Percentiles rank a stretch among this genome's conserved stretches.
phyloP scores from a whole-genome alignment of 495 filamentous ascomycete genomes.

The Terfezia claveryi region DNA sequence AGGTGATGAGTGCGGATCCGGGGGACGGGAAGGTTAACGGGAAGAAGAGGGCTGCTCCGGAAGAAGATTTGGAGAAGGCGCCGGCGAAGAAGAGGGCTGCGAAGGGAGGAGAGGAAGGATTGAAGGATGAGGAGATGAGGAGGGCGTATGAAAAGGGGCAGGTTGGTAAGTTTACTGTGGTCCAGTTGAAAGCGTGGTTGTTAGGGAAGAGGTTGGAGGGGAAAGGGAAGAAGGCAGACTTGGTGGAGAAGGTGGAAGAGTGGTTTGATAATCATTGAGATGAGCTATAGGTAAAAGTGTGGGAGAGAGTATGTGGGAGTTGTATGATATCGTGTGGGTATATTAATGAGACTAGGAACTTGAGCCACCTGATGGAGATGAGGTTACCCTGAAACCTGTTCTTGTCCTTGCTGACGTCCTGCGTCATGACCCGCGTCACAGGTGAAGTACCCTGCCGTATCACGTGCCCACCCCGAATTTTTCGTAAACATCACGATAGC shows the following conservation, averaged over 20 bases:
- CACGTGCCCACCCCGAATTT: too few species aligned
- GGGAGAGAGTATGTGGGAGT: too few species aligned
- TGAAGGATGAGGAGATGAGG: slow-evolving; percentile 34
- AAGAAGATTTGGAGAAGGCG: slow-evolving; percentile 16
- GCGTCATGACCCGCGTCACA: too few species aligned
- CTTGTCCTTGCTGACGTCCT: too few species aligned
- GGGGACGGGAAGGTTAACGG: slow-evolving; percentile 20
- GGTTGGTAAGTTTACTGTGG: slow-evolving; percentile 49
- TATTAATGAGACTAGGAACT: too few species aligned
- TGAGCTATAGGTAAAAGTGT: too few species aligned
- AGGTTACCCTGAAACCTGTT: too few species aligned
- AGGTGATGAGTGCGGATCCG: slow-evolving; percentile 19
- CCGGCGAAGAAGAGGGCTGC: slow-evolving; percentile 30
- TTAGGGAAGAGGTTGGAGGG: slow-evolving; percentile 35
- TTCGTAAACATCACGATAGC: too few species aligned
- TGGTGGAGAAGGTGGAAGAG: slow-evolving; percentile 57
- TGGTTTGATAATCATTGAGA: slow-evolving; percentile 21
- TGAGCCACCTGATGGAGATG: too few species aligned
- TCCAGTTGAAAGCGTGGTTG: slow-evolving; percentile 47
- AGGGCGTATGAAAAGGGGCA: slow-evolving; percentile 34
- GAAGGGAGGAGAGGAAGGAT: background rate
- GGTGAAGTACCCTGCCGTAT: too few species aligned
- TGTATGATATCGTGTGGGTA: too few species aligned
- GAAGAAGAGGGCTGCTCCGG: slow-evolving; percentile 18
- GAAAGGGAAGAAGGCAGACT: slow-evolving; percentile 52